Evolutionary conservation across 495 filamentous ascomycete genomes (phyloP), one percentile per base, ranked within the genome.

Genomic region (Neurospora sp.): DNA sequence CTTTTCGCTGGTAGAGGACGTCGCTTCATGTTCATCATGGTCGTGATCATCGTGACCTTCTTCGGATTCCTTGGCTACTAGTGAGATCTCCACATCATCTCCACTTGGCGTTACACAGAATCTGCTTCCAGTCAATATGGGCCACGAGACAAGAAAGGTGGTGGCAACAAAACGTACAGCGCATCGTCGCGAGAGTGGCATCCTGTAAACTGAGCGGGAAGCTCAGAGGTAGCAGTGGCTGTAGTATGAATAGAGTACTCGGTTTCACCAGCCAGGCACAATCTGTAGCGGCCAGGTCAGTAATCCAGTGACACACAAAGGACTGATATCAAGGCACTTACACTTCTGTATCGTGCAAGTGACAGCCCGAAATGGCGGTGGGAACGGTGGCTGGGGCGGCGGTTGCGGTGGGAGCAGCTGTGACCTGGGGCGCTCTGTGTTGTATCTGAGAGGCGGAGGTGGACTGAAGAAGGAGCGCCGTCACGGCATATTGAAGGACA

Each of bases 81-180:
- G 42, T 18, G 71, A 68, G 14, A 75, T 68, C 7, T 70, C 71
- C 1, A 78, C 74, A 10, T 78, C 71, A 8, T 84, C 81, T n/a
- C 86, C 87, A 47, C 85, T 76, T 10, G 80, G 77, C 3, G 80
- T 82, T 20, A 85, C 31, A 72, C 87, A 90, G 79, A 71, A 73
- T 35, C 69, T 80, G 44, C 45, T 69, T 59, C 18, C 3, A 31
- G 44, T 77, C n/a, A 75, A 22, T 65, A 9, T 65, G 14, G 27
- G 53, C 27, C 27, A 18, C 14, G 3, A 18, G 5, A 8, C 4
- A 38, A 20, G 9, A 27, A 27, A 59, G 8, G 20, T 20, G 39
- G 61, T 20, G 12, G 53, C 12, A 65, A 18, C 1, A 35, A 18
- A 12, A 72, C 69, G 9, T 70, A 77, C 73, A 68, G 75, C 39